Evolutionary conservation across 371 early-diverging fungal species (phyloP).

Genomic region (Blastocladiella emersonii): DNA sequence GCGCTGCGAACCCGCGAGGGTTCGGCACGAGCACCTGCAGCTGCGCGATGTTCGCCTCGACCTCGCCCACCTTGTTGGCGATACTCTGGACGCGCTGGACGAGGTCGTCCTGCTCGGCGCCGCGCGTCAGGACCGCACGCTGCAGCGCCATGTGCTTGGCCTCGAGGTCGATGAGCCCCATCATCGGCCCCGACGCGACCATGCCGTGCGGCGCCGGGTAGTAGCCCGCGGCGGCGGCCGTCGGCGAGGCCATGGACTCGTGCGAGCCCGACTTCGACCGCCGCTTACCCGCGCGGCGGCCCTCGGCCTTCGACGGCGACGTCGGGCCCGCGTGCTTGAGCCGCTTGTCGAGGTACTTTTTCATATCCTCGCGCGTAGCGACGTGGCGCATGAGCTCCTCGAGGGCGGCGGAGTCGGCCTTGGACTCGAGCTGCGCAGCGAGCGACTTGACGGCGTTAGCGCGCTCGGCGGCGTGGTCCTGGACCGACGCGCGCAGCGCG

Average conservation of each 20-base stretch:
- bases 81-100: not conserved
- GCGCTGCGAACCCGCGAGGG: too few species aligned
- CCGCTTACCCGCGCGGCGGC: not conserved
- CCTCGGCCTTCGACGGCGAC: not conserved
- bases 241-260: not conserved
- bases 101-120: not conserved
- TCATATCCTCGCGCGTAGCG: slow-evolving; percentile 23
- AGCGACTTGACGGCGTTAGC: not conserved
- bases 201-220: too few species aligned
- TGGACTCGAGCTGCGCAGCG: slow-evolving; percentile 5
- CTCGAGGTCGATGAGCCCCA: too few species aligned
- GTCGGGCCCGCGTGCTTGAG: not conserved
- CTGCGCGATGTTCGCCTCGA: too few species aligned
- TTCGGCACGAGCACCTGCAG: too few species aligned
- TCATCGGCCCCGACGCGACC: too few species aligned
- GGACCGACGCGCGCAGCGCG: too few species aligned
- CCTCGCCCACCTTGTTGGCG: too few species aligned
- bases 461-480: not conserved
- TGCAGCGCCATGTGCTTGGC: too few species aligned
- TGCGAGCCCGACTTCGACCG: not conserved
- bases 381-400: slow-evolving; percentile 24
- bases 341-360: slow-evolving; percentile 5
- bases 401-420: slow-evolving; percentile 24
- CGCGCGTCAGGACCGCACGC: not conserved
- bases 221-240: too few species aligned